Evolutionary conservation across 2,329 filamentous ascomycete genomes (phyloP), one percentile per base, ranked within the genome.

Genomic region (Aspergillus udagawae): DNA sequence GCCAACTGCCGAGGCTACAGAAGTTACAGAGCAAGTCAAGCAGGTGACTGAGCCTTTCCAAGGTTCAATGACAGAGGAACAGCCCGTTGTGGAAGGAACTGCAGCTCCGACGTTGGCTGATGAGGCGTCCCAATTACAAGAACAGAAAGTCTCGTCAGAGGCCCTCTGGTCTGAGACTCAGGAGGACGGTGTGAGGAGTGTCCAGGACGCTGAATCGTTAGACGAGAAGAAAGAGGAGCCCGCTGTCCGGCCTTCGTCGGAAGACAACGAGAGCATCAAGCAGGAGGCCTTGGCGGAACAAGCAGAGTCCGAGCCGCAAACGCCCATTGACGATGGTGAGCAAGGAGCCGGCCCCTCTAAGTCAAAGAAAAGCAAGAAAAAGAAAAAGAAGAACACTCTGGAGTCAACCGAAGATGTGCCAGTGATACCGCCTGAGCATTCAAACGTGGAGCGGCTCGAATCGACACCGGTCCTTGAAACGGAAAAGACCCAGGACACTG

Each of bases 311-410:
- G 54, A 56, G 23, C 57, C 56, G 14, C 49, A 55, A 50, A 21
- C 42, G 50, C 51, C 42, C 7, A 52, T 28, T 29, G 50, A 59
- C 20, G 49, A 35, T 25, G 28, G 41, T n/a, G 62, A 61, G n/a
- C 59, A 57, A 35, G 52, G 61, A 20, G 9, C n/a, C 3, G 54
- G 9, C 23, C 45, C 60, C 38, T 44, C 63, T 9, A 66, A 62
- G 48, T 61, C 62, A 20, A 68, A 69, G 35, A 70, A 70, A 38
- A 61, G 64, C 4, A 72, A 70, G 68, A 75, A 77, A 64, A 75
- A 76, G 65, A 77, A 79, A 56, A 67, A 72, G 66, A 67, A 66
- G 63, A 60, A 65, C 60, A 60, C 49, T 2, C 45, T 62, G 25
- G 60, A 63, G 49, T 54, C 62, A 59, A 59, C 50, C 25, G 65